Conservation (phyloP, 345 rosid species). For the Cardamine resedifolia region DNA sequence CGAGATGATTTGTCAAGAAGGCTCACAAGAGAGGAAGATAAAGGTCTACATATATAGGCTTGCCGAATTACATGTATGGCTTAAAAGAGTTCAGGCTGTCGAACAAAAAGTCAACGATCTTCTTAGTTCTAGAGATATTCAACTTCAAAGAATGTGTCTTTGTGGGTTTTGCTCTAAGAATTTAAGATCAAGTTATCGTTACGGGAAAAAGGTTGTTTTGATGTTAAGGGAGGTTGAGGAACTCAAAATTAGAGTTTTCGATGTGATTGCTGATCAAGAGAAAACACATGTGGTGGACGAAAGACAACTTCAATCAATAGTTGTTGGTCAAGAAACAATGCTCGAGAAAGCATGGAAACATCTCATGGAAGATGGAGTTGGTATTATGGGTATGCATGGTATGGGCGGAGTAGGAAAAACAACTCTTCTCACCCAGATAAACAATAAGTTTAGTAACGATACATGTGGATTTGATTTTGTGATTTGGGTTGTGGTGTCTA, state of each 20-base stretch:
- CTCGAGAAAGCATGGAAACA: not conserved
- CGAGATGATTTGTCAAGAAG: not conserved
- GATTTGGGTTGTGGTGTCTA: slow-evolving; percentile 32
- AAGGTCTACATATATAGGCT: not conserved
- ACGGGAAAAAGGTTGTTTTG: not conserved
- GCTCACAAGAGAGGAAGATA: slow-evolving; percentile 13
- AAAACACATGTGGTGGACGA: not conserved
- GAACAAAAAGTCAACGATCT: not conserved
- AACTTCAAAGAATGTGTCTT: slow-evolving; percentile 1
- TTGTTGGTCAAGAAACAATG: slow-evolving; percentile 19
- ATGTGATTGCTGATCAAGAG: not conserved
- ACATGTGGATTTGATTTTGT: not conserved
- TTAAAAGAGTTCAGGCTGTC: not conserved
- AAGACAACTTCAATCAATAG: not conserved
- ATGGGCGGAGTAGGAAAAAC: slow-evolving; percentile 26
- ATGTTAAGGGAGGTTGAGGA: not conserved
- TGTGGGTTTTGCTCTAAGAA: slow-evolving; percentile 1
- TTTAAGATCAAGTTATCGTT: not conserved
- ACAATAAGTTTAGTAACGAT: not conserved
- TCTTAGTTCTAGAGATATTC: not conserved
- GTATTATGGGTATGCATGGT: slow-evolving; percentile 26
- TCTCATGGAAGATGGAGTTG: not conserved
- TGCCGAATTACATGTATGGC: slow-evolving; percentile 5
- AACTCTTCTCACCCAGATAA: slow-evolving; percentile 22
- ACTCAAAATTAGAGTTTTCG: not conserved